Evolutionary conservation across 345 rosid genomes (phyloP).

Genomic region (Schrenkiella parvula): DNA sequence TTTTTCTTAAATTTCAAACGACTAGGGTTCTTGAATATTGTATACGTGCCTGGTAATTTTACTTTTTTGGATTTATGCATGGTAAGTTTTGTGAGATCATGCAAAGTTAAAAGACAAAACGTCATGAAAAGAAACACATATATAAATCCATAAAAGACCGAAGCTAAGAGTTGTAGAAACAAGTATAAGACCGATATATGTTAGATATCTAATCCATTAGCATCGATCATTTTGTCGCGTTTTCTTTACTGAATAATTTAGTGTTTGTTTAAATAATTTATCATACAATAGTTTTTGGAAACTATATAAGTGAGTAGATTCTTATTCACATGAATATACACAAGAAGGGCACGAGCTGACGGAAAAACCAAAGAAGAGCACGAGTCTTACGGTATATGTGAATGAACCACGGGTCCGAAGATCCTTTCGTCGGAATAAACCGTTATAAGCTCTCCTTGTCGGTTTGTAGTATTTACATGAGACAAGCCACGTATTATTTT

Average conservation of each 20-base stretch:
- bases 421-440: slow-evolving; percentile 13
- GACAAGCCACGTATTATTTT: slow-evolving; percentile 4
- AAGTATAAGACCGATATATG: neutral
- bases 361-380: neutral
- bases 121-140: neutral
- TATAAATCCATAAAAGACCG: neutral
- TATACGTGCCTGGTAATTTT: neutral
- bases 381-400: neutral
- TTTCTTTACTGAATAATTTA: neutral
- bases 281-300: neutral
- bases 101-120: neutral
- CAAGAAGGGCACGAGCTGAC: neutral
- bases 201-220: neutral
- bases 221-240: neutral
- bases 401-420: neutral
- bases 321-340: neutral
- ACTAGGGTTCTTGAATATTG: neutral
- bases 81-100: slow-evolving; percentile 1
- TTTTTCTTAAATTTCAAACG: neutral
- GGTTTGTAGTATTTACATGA: slow-evolving; percentile 15
- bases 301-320: neutral
- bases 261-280: neutral
- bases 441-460: neutral
- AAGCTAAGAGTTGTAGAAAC: neutral
- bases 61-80: neutral